phyloP scores from a whole-genome alignment of 2,329 filamentous ascomycete genomes.

The Bipolaris sorokiniana region DNA sequence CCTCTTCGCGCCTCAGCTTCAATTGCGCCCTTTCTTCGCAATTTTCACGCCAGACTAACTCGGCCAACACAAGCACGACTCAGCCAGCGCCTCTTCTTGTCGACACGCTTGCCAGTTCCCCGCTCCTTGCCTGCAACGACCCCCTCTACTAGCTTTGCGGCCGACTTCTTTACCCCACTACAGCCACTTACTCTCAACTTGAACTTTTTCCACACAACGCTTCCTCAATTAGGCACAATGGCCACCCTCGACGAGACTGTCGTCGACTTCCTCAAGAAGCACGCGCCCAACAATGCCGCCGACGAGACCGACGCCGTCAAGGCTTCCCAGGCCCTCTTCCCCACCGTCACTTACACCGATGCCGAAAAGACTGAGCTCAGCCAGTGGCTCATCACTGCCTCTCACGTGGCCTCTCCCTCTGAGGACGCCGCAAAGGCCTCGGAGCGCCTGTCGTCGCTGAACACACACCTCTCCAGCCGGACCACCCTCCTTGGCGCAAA shows the following conservation, averaged over 20 bases:
- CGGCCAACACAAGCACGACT: constrained; percentile 23
- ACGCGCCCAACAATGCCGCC: constrained; percentile 48
- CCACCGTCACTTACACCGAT: constrained; percentile 72
- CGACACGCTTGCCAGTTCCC: constrained; percentile 9
- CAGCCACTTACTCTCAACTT: constrained; percentile 37
- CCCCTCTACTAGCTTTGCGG: constrained; percentile 23
- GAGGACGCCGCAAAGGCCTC: constrained; percentile 64
- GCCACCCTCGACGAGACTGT: constrained; percentile 46
- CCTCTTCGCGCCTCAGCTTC: constrained; percentile 26
- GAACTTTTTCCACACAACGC: constrained; percentile 39
- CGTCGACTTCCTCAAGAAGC: constrained; percentile 44
- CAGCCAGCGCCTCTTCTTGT: constrained; percentile 10
- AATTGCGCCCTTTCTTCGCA: constrained; percentile 31
- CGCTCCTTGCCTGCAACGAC: constrained; percentile 19
- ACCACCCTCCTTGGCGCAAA: constrained; percentile 90
- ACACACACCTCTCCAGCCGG: constrained; percentile 84
- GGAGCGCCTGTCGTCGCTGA: constrained; percentile 77
- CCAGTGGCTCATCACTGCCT: constrained; percentile 83
- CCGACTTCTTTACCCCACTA: constrained; percentile 43
- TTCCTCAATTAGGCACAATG: constrained; percentile 37
- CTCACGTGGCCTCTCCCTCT: constrained; percentile 67
- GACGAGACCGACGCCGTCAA: constrained; percentile 49
- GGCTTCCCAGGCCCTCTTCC: constrained; percentile 68
- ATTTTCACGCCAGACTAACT: constrained; percentile 29
- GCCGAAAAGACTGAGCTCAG: constrained; percentile 85